Percentiles rank a stretch among this genome's conserved stretches.
Conservation (phyloP, 2,329 filamentous ascomycete genomes). For the Cercospora sp. region DNA sequence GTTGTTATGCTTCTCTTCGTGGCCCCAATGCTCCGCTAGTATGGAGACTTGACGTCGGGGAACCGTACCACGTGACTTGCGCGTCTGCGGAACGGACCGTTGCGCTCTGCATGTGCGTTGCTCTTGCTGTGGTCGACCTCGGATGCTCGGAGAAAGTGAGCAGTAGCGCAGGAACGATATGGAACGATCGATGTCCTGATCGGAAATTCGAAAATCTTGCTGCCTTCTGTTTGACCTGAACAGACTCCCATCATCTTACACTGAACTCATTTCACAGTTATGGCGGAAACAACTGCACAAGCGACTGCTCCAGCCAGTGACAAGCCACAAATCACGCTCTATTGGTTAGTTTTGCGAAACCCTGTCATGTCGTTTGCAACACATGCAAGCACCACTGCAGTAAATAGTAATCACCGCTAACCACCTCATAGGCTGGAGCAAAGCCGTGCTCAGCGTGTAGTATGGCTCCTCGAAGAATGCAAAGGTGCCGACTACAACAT, state of each 20-base stretch:
- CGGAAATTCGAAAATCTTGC: not conserved
- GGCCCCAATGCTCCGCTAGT: not conserved
- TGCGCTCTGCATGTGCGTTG: not conserved
- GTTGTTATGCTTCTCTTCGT: constrained; percentile 4
- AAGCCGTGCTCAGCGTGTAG: constrained; percentile 77
- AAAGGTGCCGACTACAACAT: constrained; percentile 71
- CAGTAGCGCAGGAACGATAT: constrained; percentile 3
- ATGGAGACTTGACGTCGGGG: constrained; percentile 2
- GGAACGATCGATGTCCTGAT: constrained; percentile 7
- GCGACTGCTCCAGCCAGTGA: constrained; percentile 20
- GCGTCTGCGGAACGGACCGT: no score
- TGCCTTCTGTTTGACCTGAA: not conserved
- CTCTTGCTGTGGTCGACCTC: not conserved
- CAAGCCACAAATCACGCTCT: constrained; percentile 60
- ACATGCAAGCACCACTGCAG: not conserved
- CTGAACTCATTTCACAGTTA: constrained; percentile 14
- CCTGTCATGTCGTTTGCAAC: not conserved
- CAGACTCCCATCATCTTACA: not conserved
- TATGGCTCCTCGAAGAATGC: constrained; percentile 85
- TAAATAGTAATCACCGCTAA: not conserved
- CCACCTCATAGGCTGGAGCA: constrained; percentile 68
- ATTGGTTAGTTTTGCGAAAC: constrained; percentile 53
- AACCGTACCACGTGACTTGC: no score
- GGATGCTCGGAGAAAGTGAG: constrained; percentile 1
- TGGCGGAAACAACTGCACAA: constrained; percentile 27